Evolutionary conservation across 1,284 basidiomycete genomes (phyloP).

Genomic region (Veloboletus limbatus): DNA sequence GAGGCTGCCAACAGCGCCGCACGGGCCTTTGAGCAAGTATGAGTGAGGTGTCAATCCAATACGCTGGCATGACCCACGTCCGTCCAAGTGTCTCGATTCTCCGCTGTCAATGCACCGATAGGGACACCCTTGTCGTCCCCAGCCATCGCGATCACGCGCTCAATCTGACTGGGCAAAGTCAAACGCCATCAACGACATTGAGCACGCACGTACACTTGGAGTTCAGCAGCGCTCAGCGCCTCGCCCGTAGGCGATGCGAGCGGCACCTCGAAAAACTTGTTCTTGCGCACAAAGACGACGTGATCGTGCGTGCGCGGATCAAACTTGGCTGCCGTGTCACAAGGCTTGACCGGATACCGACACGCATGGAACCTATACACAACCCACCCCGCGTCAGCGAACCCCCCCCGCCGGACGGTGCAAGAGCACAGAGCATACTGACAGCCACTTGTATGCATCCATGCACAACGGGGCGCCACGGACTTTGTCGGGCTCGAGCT

Average conservation of each 20-base stretch:
- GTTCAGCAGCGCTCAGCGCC: constrained; percentile 73
- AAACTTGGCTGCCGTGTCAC: constrained; percentile 85
- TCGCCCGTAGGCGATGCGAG: constrained; percentile 60
- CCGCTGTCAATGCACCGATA: constrained; percentile 83
- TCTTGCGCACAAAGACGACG: constrained; percentile 88
- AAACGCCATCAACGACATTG: constrained; percentile 2
- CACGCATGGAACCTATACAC: constrained; percentile 80
- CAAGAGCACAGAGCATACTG: constrained; percentile 29
- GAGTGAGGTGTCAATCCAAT: neutral
- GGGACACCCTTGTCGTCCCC: constrained; percentile 57
- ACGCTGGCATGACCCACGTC: constrained; percentile 46
- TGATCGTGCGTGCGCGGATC: constrained; percentile 78
- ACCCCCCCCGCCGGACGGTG: neutral
- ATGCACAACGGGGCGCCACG: constrained; percentile 85
- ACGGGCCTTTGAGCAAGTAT: constrained; percentile 47
- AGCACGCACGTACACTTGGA: constrained; percentile 59
- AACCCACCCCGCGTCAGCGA: constrained; percentile 7
- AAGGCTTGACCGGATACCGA: constrained; percentile 81
- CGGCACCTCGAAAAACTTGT: constrained; percentile 84
- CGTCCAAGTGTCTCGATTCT: constrained; percentile 91
- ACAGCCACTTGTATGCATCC: constrained; percentile 94
- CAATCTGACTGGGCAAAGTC: constrained; percentile 60
- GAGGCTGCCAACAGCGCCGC: constrained; percentile 64
- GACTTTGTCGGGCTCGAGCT: constrained; percentile 88
- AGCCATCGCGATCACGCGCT: constrained; percentile 70